Evolutionary conservation across 2,329 filamentous ascomycete species (phyloP).

Genomic region (Claviceps monticola): DNA sequence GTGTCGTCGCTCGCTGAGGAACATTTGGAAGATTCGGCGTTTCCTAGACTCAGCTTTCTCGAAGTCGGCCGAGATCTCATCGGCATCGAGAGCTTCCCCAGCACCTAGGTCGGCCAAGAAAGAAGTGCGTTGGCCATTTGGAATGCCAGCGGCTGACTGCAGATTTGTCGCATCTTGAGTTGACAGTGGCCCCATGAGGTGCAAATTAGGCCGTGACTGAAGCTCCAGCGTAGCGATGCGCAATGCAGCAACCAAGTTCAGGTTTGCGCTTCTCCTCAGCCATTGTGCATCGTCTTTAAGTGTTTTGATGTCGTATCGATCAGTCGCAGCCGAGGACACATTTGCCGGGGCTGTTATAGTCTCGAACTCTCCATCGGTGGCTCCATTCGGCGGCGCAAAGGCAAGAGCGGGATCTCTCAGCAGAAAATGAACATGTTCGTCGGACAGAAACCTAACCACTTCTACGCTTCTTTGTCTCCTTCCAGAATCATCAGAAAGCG

Average conservation of each 20-base stretch:
- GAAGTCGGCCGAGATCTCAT: conserved; percentile 44
- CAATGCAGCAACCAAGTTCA: conserved; percentile 73
- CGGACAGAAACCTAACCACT: conserved; percentile 56
- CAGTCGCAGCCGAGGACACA: conserved; percentile 52
- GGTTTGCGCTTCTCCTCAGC: conserved; percentile 63
- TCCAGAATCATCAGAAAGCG: conserved; percentile 41
- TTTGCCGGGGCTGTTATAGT: conserved; percentile 80
- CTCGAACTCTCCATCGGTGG: conserved; percentile 60
- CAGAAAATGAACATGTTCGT: conserved; percentile 52
- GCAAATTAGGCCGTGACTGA: conserved; percentile 62
- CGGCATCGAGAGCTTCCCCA: conserved; percentile 33
- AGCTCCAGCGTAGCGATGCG: conserved; percentile 71
- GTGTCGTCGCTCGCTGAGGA: conserved; percentile 57
- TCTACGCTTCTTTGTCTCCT: conserved; percentile 37
- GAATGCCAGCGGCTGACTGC: conserved; percentile 56
- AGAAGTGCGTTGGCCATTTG: conserved; percentile 43
- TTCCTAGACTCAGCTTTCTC: conserved; percentile 48
- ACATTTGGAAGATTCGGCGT: conserved; percentile 54
- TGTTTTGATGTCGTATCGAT: conserved; percentile 57
- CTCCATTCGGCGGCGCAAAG: conserved; percentile 48
- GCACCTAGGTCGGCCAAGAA: conserved; percentile 40
- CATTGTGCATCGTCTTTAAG: conserved; percentile 78
- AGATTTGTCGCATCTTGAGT: conserved; percentile 66
- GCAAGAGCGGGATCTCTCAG: conserved; percentile 55
- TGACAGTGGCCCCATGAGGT: conserved; percentile 58